A percentile compares a stretch with the other conserved stretches of the same genome.
Evolutionary conservation across 1,284 basidiomycete species (phyloP).

Genomic region (Puccinia sorghi): DNA sequence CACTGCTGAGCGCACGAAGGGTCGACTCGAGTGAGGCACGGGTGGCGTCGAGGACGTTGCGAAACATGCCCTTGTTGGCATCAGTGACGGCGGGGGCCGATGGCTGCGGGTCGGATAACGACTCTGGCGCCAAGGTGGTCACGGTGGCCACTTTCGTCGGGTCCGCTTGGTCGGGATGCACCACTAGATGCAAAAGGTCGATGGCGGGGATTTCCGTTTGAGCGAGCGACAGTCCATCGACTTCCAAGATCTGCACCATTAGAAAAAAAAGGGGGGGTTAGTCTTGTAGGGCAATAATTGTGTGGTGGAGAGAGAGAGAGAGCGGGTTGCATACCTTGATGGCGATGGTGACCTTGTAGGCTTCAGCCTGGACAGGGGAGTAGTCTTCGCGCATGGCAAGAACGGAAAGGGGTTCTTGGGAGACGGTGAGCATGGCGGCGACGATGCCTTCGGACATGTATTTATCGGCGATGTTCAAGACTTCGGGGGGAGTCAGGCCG

Average conservation of each 20-base stretch:
- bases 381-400: constrained; percentile 12
- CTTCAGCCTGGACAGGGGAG: constrained; percentile 17
- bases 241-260: constrained; percentile 34
- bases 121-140: too few relatives aligned
- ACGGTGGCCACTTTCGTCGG: constrained; percentile 28
- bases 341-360: constrained; percentile 40
- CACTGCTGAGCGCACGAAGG: not conserved
- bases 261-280: constrained; percentile 6
- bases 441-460: constrained; percentile 46
- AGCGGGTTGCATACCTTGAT: constrained; percentile 12
- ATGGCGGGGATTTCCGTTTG: constrained; percentile 23
- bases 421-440: constrained; percentile 32
- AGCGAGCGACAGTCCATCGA: constrained; percentile 24
- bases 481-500: constrained; percentile 28
- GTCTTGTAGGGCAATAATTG: not conserved
- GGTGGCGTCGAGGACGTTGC: not conserved
- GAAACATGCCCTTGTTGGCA: not conserved
- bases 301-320: not conserved
- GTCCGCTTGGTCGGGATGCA: constrained; percentile 36
- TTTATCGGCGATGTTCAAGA: constrained; percentile 45
- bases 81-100: too few relatives aligned
- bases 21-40: constrained; percentile 22
- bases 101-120: too few relatives aligned
- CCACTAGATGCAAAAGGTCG: constrained; percentile 35
- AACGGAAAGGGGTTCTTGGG: constrained; percentile 23